These are phyloP conservation scores for Nemania diffusa DNA, from an alignment of 2,329 filamentous ascomycete genomes.

Conservation along the genomic window DNA sequence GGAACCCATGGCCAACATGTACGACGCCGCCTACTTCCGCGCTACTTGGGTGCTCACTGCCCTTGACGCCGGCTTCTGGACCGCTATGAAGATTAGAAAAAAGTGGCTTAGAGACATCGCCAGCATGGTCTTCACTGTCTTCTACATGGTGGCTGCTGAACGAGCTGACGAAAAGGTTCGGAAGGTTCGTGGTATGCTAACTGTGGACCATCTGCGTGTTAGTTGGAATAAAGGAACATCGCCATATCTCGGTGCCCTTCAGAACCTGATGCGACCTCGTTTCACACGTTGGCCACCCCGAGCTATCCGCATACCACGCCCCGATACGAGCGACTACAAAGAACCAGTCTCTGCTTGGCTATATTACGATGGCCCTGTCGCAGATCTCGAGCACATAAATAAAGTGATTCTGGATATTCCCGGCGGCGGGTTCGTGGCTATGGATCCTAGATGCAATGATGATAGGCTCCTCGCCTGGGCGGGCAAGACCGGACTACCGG, in stretches of 20 bases:
- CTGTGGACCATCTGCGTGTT: slow-evolving; percentile 88
- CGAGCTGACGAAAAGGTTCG: slow-evolving; percentile 96
- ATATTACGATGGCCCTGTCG: slow-evolving; percentile 90
- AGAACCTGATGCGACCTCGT: slow-evolving; percentile 77
- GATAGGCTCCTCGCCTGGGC: slow-evolving; percentile 96
- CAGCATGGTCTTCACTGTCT: slow-evolving; percentile 84
- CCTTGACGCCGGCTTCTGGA: slow-evolving; percentile 97
- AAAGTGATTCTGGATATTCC: slow-evolving; percentile 89
- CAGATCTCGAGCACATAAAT: slow-evolving; percentile 78
- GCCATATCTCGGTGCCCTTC: slow-evolving; percentile 81
- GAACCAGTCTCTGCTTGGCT: slow-evolving; percentile 89
- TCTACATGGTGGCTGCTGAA: slow-evolving; percentile 93
- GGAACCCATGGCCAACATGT: slow-evolving; percentile 93
- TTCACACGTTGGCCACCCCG: slow-evolving; percentile 85
- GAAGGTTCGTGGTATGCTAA: slow-evolving; percentile 86
- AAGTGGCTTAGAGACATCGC: slow-evolving; percentile 85
- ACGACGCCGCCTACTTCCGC: slow-evolving; percentile 90
- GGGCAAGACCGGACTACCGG: slow-evolving; percentile 84
- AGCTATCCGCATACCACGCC: slow-evolving; percentile 84
- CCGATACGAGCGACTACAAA: slow-evolving; percentile 80
- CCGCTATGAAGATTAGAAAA: slow-evolving; percentile 86
- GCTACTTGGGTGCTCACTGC: slow-evolving; percentile 97
- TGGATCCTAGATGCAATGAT: slow-evolving; percentile 94
- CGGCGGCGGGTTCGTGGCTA: slow-evolving; percentile 94
- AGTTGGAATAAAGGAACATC: slow-evolving; percentile 96